Evolutionary conservation across 805 yeast genomes (phyloP), one percentile per base, ranked within the genome.

Genomic region (Gaillardinia entomophila): DNA sequence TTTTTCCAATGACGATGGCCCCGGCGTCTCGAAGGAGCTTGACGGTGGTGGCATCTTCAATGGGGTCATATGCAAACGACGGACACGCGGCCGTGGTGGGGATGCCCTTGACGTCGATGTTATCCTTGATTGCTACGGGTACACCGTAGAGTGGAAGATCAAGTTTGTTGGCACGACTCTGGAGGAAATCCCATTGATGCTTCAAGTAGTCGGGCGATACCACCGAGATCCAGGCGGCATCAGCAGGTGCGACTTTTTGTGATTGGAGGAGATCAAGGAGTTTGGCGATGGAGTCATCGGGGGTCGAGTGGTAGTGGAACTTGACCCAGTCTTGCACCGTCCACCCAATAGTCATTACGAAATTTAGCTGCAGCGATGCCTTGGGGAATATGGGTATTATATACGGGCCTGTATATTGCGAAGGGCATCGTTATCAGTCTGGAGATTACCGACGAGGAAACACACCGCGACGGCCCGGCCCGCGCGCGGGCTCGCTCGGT

Each of bases 11-110:
- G 26, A 90, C 74, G 35, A 90, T 84, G 28, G 97, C 97, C 53
- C 98, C 98, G 24, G 86, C 82, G n/a, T 68, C 73, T 57, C 86
- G 76, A 46, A 92, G 68, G n/a, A 79, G 59, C 7, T 63, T 55
- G 11, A 88, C 96, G 4, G 83, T 73, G 12, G 84, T 75, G 24
- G 97, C 77, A 52, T 90, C 97, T 31, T 63, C 63, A 22, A 62
- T 51, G 2, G 98, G 90, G 2, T 52, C 37, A 60, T 80, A 89
- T 7, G 75, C 68, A 51, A 71, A 90, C 0, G 92, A 71, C 1
- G 97, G 96, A 56, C 97, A 92, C 2, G 96, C 97, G 12, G 95
- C 97, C 1, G 98, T 90, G 8, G 98, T 92, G 19, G 75, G 68
- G 43, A 85, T 74, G 4, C 82, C 84, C 42, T 72, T 73, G 16